Evolutionary conservation across 768 basidiomycete species (phyloP).

Genomic region (Lyophyllum semitale): DNA sequence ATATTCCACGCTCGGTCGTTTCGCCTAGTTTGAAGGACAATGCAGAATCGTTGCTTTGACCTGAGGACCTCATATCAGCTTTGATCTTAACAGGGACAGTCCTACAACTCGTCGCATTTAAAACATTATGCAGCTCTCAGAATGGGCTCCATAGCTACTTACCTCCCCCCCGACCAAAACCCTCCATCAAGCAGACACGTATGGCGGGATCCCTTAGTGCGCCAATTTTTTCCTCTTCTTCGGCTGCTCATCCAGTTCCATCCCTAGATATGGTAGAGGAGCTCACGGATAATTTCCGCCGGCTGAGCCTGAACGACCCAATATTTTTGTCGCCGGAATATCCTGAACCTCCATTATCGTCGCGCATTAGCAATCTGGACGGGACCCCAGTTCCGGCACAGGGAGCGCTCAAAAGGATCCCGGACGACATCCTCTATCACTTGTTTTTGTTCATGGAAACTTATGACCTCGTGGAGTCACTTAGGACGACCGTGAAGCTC

Average conservation of each 20-base stretch:
- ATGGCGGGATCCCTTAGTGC: neutral
- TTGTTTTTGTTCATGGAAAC: conserved; percentile 8
- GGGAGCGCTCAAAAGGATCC: conserved; percentile 3
- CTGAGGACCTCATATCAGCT: conserved; percentile 13
- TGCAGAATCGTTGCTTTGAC: conserved; percentile 17
- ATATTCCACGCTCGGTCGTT: conserved; percentile 3
- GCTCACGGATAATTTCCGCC: conserved; percentile 5
- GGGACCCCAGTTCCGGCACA: neutral
- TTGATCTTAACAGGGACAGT: conserved; percentile 12
- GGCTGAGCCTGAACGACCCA: conserved; percentile 5
- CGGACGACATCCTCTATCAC: conserved; percentile 16
- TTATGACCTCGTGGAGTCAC: conserved; percentile 7
- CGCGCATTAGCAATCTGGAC: neutral
- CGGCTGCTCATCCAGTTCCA: neutral
- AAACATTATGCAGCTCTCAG: neutral
- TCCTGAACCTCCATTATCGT: neutral
- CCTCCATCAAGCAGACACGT: neutral
- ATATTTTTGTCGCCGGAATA: neutral
- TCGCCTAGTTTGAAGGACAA: conserved; percentile 15
- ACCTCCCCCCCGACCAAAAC: neutral
- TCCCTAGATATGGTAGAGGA: conserved; percentile 1
- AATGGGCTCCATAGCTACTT: neutral
- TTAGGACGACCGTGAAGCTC: conserved; percentile 7
- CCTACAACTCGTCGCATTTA: conserved; percentile 3
- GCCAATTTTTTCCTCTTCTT: neutral